Evolutionary conservation across 371 early-diverging fungal species (phyloP).

Genomic region (Mortierella sp.): DNA sequence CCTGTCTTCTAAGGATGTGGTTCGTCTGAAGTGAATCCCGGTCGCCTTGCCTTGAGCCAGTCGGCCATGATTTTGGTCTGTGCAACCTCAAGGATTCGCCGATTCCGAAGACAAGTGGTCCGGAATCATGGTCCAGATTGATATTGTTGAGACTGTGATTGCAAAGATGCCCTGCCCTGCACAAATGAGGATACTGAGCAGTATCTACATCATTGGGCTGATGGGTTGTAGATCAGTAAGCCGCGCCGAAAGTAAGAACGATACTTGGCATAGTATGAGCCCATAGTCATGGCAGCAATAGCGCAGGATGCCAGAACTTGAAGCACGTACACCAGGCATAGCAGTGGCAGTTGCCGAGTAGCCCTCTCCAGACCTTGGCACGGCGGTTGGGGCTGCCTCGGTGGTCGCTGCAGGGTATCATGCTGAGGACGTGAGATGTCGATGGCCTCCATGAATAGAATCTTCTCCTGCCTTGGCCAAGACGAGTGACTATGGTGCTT

Average conservation of each 20-base stretch:
- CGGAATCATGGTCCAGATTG: constrained; percentile 62
- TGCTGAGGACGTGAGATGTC: not conserved
- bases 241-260: constrained; percentile 76
- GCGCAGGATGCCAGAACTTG: not conserved
- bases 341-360: constrained; percentile 67
- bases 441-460: constrained; percentile 13
- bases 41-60: constrained; percentile 60
- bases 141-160: constrained; percentile 58
- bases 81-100: constrained; percentile 77
- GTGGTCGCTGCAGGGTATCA: constrained; percentile 8
- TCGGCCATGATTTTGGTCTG: constrained; percentile 68
- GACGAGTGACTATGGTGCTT: constrained; percentile 9
- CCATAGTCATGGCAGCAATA: not conserved
- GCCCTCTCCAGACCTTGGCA: constrained; percentile 20
- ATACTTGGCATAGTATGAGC: constrained; percentile 83
- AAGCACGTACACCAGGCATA: constrained; percentile 52
- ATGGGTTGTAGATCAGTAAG: constrained; percentile 63
- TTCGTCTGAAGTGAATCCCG: no score
- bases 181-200: constrained; percentile 69
- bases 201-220: constrained; percentile 58
- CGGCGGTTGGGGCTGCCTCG: constrained; percentile 11
- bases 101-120: constrained; percentile 78
- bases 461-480: constrained; percentile 3
- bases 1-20: no score
- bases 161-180: constrained; percentile 74